Base-by-base conservation (phyloP, 2,329 filamentous ascomycete species). In the Pseudogymnoascus sp. region DNA sequence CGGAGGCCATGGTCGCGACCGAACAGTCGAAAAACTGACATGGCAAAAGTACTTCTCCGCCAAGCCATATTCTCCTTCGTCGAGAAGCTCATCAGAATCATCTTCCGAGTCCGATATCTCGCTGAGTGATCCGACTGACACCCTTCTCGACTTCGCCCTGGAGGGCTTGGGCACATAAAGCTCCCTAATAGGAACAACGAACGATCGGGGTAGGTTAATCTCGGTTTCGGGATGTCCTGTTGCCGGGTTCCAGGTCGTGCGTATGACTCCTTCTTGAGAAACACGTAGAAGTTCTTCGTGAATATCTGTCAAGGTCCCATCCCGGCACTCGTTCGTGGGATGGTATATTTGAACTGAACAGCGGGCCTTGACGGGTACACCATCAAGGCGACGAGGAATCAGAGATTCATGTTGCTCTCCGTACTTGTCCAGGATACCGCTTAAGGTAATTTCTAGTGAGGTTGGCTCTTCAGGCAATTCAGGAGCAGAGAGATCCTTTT, bases 31-130 rank as follows among this genome's bases (percentile, higher is more conserved):
- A 33, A 54, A 54, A 7, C 25, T 54, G 43, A 54, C 25, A 33
- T 54, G 25, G 14, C 43, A 54, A 18, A 54, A 54, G n/a, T 54
- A 54, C n/a, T 54, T 54, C n/a, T 54, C 43, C 4, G 43, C 43
- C 12, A 54, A 4, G 9, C 43, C 43, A 54, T 54, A 54, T 33
- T 54, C 43, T 33, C 43, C 43, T 6, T 54, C 14, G 9, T 54
- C 43, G n/a, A 33, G 25, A n/a, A 18, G 25, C 9, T 54, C 43
- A 54, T 54, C 43, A 12, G 43, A 30, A 54, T 54, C 43, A 33
- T 54, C 43, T 30, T 54, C 43, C 8, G 43, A 54, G 28, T 54
- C 43, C 28, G 43, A 54, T 30, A 54, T 54, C 25, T 54, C 43
- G 43, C 43, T 30, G 2, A 12, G 25, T n/a, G 43, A 16, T 6